Base-by-base conservation (phyloP, 257 asterid genomes). In the Paraleonurus japonicus region DNA sequence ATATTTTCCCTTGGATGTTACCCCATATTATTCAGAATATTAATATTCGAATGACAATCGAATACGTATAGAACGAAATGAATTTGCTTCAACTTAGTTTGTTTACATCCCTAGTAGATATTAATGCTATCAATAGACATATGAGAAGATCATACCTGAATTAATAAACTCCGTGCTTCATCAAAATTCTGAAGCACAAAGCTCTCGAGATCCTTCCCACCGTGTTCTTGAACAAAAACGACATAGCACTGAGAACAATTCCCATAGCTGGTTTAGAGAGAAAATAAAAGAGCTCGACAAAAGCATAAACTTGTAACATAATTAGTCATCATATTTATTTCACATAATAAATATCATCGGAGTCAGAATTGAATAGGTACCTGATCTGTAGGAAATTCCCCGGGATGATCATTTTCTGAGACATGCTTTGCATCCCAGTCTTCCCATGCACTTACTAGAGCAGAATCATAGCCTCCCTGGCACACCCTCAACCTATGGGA, bases 321-420 rank as follows among this genome's bases (percentile, higher is more conserved):
- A 22, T 33, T 58, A 47, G 66, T 66, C 71, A 59, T 35, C 65
- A 28, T 23, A 63, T 16, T 30, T 65, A 12, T 20, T 54, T 73
- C 9, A 47, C 61, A 20, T 50, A 66, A 54, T 66, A 55, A 43
- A 67, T 19, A 66, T 30, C 45, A 13, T 53, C 27, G 35, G 19
- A 47, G 68, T 24, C 76, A 47, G 48, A 67, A 74, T 23, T 37
- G 65, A 47, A 35, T 27, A 73, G 47, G 69, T 76, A 92, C 99
- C 93, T 95, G 99, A 58, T 89, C 83, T 69, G 79, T 81, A 58
- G 96, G 90, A 82, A 94, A 91, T 28, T 84, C 86, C 68, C 80
- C 84, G 5, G 99, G 99, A 73, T 94, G 88, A 64, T 94, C 96
- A 82, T 94, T 94, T 82, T 91, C 97, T 47, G 99, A 89, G 50